Evolutionary conservation across 345 rosid genomes (phyloP), one percentile per base, ranked within the genome.

Genomic region (Salix viminalis): DNA sequence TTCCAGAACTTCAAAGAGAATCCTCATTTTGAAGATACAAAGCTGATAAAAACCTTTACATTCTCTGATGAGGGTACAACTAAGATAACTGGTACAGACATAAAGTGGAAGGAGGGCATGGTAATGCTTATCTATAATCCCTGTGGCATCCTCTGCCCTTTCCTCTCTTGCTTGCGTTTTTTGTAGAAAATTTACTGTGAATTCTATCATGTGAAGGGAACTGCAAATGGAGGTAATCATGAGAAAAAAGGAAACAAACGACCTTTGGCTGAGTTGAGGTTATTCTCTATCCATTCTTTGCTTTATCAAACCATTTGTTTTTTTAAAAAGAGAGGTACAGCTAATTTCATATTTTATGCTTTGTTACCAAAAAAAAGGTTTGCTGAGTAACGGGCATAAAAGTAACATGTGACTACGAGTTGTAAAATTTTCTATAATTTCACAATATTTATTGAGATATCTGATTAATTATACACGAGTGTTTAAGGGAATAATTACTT

Each of bases 51-150:
- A 46, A 64, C 83, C 19, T 80, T 80, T 67, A 71, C 76, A 44
- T 80, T 75, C 72, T 67, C 21, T 12, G 79, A 80, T 7, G 83
- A 75, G 68, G 83, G 79, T 26, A 70, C 72, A 18, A 75, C 71
- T 18, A 67, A 71, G 48, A 75, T 80, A 64, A 75, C 72, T 41
- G 72, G 66, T 65, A 71, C 79, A 69, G 50, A 62, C 32, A 80
- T 80, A 61, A 75, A 65, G 75, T 80, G 79, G 83, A 80, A 80
- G 34, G 79, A 80, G n/a, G 76, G 79, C 66, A 70, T 65, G 83
- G 79, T 80, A 72, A 75, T 70, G 9, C 19, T 37, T 30, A 28
- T 4, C 5, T 64, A 24, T 34, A 15, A 50, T 50, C 56, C 7
- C 21, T 28, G 56, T 14, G 72, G 52, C 16, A 71, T 36, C 30